phyloP scores from a whole-genome alignment of 768 basidiomycete genomes.

The Cubamyces sp. region DNA sequence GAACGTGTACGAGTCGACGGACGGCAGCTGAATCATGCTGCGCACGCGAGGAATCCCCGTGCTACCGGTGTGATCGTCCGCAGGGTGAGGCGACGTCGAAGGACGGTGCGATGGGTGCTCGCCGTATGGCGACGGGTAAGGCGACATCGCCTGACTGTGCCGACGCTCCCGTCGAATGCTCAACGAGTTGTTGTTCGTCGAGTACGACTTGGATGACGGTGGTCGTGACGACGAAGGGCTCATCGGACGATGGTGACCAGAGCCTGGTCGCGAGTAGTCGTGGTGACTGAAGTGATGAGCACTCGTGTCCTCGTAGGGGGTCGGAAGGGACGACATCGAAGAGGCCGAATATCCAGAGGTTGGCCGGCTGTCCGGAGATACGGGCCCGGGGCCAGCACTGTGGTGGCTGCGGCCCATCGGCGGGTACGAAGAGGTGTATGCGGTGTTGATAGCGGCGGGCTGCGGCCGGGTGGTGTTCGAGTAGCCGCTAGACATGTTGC shows the following conservation, averaged over 20 bases:
- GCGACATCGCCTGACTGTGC: conserved; percentile 86
- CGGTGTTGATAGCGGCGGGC: conserved; percentile 32
- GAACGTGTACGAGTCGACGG: conserved; percentile 67
- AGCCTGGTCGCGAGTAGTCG: conserved; percentile 73
- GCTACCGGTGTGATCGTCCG: conserved; percentile 45
- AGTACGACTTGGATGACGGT: conserved; percentile 65
- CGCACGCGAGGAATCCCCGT: conserved; percentile 68
- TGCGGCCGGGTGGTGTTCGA: conserved; percentile 39
- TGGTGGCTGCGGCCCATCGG: conserved; percentile 70
- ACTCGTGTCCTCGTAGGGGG: conserved; percentile 63
- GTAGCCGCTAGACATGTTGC: conserved; percentile 67
- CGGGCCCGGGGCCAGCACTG: conserved; percentile 67
- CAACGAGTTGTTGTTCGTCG: conserved; percentile 54
- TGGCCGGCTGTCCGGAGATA: conserved; percentile 85
- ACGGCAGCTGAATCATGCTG: conserved; percentile 83
- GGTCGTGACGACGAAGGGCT: conserved; percentile 73
- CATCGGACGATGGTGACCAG: conserved; percentile 60
- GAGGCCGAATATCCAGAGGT: conserved; percentile 87
- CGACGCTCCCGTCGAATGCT: conserved; percentile 75
- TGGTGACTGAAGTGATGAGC: conserved; percentile 43
- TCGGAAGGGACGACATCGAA: conserved; percentile 69
- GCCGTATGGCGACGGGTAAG: conserved; percentile 84
- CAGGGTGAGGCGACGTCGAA: conserved; percentile 72
- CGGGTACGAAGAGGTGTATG: conserved; percentile 52
- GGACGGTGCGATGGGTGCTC: conserved; percentile 63